These are phyloP conservation scores for Actinomucor elegans DNA, from an alignment of 371 early-diverging fungal genomes.

Conservation along the genomic window DNA sequence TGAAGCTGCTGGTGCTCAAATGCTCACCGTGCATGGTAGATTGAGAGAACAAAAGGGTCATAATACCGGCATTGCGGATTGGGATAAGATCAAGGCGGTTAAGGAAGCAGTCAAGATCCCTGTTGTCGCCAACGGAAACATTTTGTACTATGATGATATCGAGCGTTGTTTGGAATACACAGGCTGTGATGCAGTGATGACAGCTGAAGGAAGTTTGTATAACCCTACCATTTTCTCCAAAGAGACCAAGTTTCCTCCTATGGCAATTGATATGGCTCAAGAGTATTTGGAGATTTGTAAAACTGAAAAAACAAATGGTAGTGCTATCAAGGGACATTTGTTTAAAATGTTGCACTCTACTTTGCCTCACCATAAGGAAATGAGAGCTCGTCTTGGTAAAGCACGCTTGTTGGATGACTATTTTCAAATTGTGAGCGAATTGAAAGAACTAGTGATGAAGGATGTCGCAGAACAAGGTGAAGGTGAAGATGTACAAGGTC, in stretches of 20 bases:
- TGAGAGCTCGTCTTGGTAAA: conserved; percentile 71
- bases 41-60: conserved; percentile 97
- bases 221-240: conserved; percentile 78
- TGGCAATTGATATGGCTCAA: conserved; percentile 76
- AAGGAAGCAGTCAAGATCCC: conserved; percentile 87
- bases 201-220: conserved; percentile 89
- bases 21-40: conserved; percentile 97
- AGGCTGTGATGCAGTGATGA: conserved; percentile 96
- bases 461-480: conserved; percentile 43
- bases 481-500: conserved; percentile 29
- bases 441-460: conserved; percentile 61
- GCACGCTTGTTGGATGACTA: conserved; percentile 66
- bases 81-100: conserved; percentile 94
- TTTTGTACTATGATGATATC: conserved; percentile 89
- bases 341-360: conserved; percentile 93
- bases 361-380: conserved; percentile 76
- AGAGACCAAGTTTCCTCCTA: conserved; percentile 58
- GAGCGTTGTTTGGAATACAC: conserved; percentile 88
- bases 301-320: conserved; percentile 51
- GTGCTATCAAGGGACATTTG: conserved; percentile 82
- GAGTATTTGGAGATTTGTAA: conserved; percentile 87
- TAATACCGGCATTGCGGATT: conserved; percentile 96
- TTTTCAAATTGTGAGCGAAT: conserved; percentile 46
- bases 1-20: conserved; percentile 90
- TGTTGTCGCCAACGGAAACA: conserved; percentile 98